Conservation (phyloP, 2,329 filamentous ascomycete species). For the Penicillium sp. region DNA sequence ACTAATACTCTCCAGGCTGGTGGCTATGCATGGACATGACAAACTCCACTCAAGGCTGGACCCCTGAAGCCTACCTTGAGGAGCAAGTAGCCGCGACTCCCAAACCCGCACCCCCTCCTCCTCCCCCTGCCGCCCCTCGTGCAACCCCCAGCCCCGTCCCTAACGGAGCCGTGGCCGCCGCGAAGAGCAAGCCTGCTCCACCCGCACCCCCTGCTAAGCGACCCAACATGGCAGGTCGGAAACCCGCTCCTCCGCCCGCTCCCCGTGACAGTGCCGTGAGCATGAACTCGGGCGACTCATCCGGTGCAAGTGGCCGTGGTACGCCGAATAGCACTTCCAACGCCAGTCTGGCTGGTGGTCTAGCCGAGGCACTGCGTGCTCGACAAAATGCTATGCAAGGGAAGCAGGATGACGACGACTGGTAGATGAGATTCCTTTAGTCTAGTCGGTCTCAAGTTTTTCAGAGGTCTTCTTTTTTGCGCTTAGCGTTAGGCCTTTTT, state of each 20-base stretch:
- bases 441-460: slow-evolving; percentile 15
- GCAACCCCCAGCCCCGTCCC: slow-evolving; percentile 65
- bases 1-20: slow-evolving; percentile 66
- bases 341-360: slow-evolving; percentile 67
- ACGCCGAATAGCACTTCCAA: slow-evolving; percentile 62
- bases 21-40: slow-evolving; percentile 81
- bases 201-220: slow-evolving; percentile 79
- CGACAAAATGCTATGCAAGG: slow-evolving; percentile 75
- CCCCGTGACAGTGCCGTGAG: slow-evolving; percentile 66
- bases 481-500: slow-evolving; percentile 24
- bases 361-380: slow-evolving; percentile 76
- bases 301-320: slow-evolving; percentile 65
- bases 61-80: slow-evolving; percentile 90
- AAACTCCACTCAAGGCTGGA: slow-evolving; percentile 79
- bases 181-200: slow-evolving; percentile 66
- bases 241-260: slow-evolving; percentile 65
- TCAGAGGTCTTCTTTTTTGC: slow-evolving; percentile 17
- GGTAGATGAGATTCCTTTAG: slow-evolving; percentile 47
- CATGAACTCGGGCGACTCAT: slow-evolving; percentile 51
- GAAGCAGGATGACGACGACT: slow-evolving; percentile 69
- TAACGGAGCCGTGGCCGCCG: slow-evolving; percentile 46
- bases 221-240: slow-evolving; percentile 66
- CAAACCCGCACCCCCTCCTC: slow-evolving; percentile 58
- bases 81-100: slow-evolving; percentile 62
- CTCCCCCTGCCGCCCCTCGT: slow-evolving; percentile 47